These are phyloP conservation scores for Penicillium sp. DNA, from an alignment of 2,329 filamentous ascomycete genomes.

Conservation along the genomic window DNA sequence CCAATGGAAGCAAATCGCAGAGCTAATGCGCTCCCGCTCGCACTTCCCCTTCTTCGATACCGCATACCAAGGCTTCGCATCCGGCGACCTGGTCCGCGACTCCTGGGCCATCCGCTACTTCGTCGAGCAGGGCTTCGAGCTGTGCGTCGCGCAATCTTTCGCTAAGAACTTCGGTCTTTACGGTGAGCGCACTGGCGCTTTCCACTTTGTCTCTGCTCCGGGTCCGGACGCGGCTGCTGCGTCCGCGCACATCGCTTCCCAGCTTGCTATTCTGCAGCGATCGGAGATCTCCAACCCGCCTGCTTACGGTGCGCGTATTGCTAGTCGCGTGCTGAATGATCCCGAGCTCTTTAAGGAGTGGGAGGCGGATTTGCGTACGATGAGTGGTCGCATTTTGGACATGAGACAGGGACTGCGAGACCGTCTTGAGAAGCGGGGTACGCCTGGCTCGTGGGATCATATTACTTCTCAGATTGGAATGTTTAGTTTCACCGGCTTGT, in stretches of 20 bases:
- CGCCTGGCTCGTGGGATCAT: conserved; percentile 91
- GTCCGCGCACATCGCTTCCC: conserved; percentile 70
- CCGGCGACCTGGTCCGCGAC: conserved; percentile 80
- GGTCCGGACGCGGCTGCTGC: conserved; percentile 63
- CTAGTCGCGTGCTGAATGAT: conserved; percentile 80
- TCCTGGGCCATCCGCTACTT: conserved; percentile 95
- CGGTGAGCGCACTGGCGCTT: conserved; percentile 91
- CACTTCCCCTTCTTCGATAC: conserved; percentile 99
- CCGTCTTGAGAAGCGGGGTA: conserved; percentile 80
- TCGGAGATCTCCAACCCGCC: conserved; percentile 98
- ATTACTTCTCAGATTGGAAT: conserved; percentile 99
- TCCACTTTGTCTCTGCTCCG: conserved; percentile 85
- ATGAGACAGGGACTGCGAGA: conserved; percentile 79
- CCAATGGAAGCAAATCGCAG: conserved; percentile 90
- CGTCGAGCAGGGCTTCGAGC: conserved; percentile 81
- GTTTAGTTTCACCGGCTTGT: conserved; percentile 77
- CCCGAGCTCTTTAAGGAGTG: conserved; percentile 78
- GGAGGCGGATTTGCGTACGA: conserved; percentile 87
- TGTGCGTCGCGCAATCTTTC: conserved; percentile 60
- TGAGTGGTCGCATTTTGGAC: conserved; percentile 90
- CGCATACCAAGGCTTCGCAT: conserved; percentile 97
- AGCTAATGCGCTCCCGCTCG: conserved; percentile 70
- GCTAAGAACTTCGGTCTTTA: conserved; percentile 78
- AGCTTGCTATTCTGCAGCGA: conserved; percentile 90
- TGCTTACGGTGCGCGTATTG: conserved; percentile 89